A percentile compares a stretch with the other conserved stretches of the same genome.
Evolutionary conservation across 1,284 basidiomycete species (phyloP).

Genomic region (Tilletia indica): DNA sequence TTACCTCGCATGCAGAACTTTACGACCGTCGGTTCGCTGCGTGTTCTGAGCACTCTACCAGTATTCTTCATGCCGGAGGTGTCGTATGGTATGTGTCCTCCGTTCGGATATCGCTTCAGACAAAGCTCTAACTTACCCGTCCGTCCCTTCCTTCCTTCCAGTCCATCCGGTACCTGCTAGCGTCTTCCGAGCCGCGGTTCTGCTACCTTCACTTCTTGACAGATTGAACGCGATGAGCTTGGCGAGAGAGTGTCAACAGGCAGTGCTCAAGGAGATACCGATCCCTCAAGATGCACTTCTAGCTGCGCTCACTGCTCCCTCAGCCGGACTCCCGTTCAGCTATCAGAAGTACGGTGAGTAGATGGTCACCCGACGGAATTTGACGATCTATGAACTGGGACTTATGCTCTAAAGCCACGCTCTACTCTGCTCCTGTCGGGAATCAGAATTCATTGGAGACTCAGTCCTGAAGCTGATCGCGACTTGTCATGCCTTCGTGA

Average conservation of each 20-base stretch:
- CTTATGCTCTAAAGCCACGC: slow-evolving; percentile 1
- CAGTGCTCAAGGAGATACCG: slow-evolving; percentile 28
- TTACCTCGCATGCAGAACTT: slow-evolving; percentile 11
- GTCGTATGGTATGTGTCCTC: neutral
- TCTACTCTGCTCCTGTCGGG: neutral
- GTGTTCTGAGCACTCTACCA: neutral
- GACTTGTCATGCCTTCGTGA: slow-evolving; percentile 34
- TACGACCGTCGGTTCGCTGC: neutral
- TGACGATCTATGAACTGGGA: slow-evolving; percentile 17
- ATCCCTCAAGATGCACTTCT: slow-evolving; percentile 29
- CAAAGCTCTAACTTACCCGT: neutral
- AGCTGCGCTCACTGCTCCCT: slow-evolving; percentile 17
- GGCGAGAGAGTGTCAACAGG: slow-evolving; percentile 29
- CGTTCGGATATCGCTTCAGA: neutral
- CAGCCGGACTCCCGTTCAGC: neutral
- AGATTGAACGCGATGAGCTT: slow-evolving; percentile 34
- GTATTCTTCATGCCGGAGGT: slow-evolving; percentile 13
- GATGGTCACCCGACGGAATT: neutral
- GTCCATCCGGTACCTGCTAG: slow-evolving; percentile 23
- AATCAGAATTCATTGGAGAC: slow-evolving; percentile 39
- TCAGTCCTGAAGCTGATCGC: slow-evolving; percentile 36
- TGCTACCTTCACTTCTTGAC: slow-evolving; percentile 37
- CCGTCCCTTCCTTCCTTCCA: neutral
- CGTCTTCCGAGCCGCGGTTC: slow-evolving; percentile 17
- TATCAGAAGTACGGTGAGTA: slow-evolving; percentile 25